phyloP scores from a whole-genome alignment of 2,329 filamentous ascomycete species.

The Penicillium digitatum region DNA sequence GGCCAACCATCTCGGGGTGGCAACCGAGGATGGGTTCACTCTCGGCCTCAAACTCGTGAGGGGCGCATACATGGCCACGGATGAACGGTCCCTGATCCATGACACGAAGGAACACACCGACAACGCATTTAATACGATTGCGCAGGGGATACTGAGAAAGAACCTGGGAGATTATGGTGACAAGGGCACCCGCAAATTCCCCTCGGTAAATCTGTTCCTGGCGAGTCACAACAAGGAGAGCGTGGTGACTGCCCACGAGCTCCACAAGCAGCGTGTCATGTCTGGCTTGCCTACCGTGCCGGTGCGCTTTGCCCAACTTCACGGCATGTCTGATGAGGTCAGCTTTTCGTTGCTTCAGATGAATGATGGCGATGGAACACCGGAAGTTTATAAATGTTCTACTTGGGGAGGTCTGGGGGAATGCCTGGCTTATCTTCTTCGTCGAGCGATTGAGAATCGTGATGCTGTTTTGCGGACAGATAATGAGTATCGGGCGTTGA shows the following conservation, averaged over 20 bases:
- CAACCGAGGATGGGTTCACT: slow-evolving; percentile 58
- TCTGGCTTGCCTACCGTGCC: slow-evolving; percentile 44
- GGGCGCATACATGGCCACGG: slow-evolving; percentile 68
- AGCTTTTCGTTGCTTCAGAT: slow-evolving; percentile 51
- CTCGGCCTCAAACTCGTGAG: slow-evolving; percentile 72
- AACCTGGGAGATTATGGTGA: slow-evolving; percentile 25
- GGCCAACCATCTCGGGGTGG: slow-evolving; percentile 56
- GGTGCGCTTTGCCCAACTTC: slow-evolving; percentile 54
- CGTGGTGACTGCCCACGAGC: slow-evolving; percentile 53
- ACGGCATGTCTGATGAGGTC: slow-evolving; percentile 62
- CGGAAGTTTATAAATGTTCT: slow-evolving; percentile 54
- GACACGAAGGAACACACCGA: slow-evolving; percentile 70
- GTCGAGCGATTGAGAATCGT: slow-evolving; percentile 57
- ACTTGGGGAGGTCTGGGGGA: slow-evolving; percentile 60
- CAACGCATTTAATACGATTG: slow-evolving; percentile 66
- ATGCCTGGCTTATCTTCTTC: slow-evolving; percentile 71
- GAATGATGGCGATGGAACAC: slow-evolving; percentile 31
- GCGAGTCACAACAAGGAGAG: slow-evolving; percentile 79
- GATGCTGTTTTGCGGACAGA: slow-evolving; percentile 54
- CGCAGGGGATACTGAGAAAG: slow-evolving; percentile 62
- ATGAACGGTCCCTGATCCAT: slow-evolving; percentile 66
- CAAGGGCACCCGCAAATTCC: slow-evolving; percentile 42
- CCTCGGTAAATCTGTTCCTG: slow-evolving; percentile 62
- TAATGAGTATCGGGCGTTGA: slow-evolving; percentile 38
- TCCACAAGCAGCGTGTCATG: slow-evolving; percentile 47